Conservation (phyloP, 2,329 filamentous ascomycete species). For the Alternaria triticimaculans region DNA sequence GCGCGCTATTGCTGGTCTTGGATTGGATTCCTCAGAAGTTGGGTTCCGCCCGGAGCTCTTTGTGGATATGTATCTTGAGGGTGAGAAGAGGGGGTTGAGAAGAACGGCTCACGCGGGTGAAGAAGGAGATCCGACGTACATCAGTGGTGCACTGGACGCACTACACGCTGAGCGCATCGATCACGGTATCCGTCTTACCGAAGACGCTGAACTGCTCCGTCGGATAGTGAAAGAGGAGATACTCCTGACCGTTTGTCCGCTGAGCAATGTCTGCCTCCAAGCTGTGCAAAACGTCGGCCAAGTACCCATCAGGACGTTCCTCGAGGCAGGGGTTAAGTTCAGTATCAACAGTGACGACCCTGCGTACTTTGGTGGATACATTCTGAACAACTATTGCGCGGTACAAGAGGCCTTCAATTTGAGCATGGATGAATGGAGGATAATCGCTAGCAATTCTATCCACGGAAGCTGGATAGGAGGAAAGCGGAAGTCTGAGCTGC, state of each 20-base stretch:
- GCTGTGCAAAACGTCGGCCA: slow-evolving; percentile 54
- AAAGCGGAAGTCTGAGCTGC: slow-evolving; percentile 66
- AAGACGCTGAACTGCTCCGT: slow-evolving; percentile 65
- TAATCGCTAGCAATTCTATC: slow-evolving; percentile 67
- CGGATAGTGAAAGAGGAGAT: slow-evolving; percentile 64
- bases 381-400: slow-evolving; percentile 76
- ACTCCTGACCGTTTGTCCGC: slow-evolving; percentile 73
- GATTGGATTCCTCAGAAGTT: slow-evolving; percentile 68
- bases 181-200: slow-evolving; percentile 71
- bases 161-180: slow-evolving; percentile 73
- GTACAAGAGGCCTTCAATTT: slow-evolving; percentile 75
- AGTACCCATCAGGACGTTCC: slow-evolving; percentile 67
- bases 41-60: slow-evolving; percentile 61
- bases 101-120: slow-evolving; percentile 80
- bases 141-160: slow-evolving; percentile 67
- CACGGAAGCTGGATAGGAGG: slow-evolving; percentile 73
- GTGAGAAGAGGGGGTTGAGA: slow-evolving; percentile 59
- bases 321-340: slow-evolving; percentile 70
- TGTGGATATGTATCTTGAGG: slow-evolving; percentile 65
- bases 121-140: slow-evolving; percentile 72
- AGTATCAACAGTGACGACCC: slow-evolving; percentile 67
- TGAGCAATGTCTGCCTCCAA: slow-evolving; percentile 73
- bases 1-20: slow-evolving; percentile 67
- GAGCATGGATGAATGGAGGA: slow-evolving; percentile 69
- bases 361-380: slow-evolving; percentile 71